These are phyloP conservation scores for Castanospermum australe DNA, from an alignment of 306 rosid genomes.

Conservation along the genomic window DNA sequence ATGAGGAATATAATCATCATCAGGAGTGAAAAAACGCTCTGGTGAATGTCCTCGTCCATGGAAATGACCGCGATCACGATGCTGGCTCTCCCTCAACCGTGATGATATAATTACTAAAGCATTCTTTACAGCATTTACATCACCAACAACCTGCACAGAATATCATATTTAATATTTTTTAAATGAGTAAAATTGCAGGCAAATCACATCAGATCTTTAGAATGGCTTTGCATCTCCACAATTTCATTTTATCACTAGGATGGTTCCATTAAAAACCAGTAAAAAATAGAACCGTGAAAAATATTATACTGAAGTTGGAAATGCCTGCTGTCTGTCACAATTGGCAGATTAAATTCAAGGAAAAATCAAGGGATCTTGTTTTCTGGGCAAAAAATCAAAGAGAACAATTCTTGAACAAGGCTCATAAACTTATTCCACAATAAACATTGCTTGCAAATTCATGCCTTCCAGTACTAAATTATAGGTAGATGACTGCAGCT, in stretches of 20 bases:
- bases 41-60: slow-evolving; percentile 88
- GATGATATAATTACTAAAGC: slow-evolving; percentile 72
- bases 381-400: background rate
- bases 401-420: background rate
- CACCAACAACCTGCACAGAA: slow-evolving; percentile 84
- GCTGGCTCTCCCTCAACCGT: slow-evolving; percentile 98
- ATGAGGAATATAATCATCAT: slow-evolving; percentile 74
- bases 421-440: background rate
- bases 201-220: slow-evolving; percentile 14
- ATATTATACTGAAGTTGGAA: background rate
- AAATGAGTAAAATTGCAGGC: background rate
- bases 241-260: background rate
- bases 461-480: background rate
- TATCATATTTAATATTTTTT: background rate
- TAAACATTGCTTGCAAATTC: too few relatives aligned
- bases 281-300: background rate
- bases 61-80: slow-evolving; percentile 85
- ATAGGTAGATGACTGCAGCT: background rate
- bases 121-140: slow-evolving; percentile 66
- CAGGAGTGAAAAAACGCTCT: slow-evolving; percentile 75
- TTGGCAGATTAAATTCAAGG: background rate
- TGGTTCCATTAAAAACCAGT: background rate
- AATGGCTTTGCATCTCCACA: background rate
- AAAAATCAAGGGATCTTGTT: background rate
- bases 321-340: background rate